phyloP scores from a whole-genome alignment of 225 moss, liverwort and hornwort genomes.

The Physcomitrellopsis africana region DNA sequence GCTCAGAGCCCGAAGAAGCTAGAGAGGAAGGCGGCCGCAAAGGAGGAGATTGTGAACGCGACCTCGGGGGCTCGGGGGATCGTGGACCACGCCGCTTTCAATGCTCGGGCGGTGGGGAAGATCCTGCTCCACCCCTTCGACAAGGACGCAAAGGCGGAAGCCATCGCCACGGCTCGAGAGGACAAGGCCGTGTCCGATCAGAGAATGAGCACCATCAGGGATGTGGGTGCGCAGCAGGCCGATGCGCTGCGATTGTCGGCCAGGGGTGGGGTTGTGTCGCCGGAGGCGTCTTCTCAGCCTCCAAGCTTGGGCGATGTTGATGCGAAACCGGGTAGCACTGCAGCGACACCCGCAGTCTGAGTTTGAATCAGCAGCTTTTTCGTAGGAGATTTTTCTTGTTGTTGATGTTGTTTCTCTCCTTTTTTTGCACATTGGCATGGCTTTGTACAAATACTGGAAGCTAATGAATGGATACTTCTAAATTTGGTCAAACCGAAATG shows the following conservation, averaged over 20 bases:
- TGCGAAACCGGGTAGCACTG: not conserved
- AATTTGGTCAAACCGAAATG: too few species aligned
- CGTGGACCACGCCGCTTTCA: slow-evolving; percentile 55
- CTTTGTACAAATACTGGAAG: too few species aligned
- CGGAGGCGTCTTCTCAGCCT: not conserved
- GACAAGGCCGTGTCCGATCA: slow-evolving; percentile 46
- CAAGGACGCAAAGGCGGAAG: slow-evolving; percentile 46
- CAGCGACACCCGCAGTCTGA: not conserved
- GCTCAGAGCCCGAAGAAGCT: slow-evolving; percentile 37
- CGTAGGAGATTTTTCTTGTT: too few species aligned
- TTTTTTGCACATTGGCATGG: too few species aligned
- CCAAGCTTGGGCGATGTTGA: not conserved
- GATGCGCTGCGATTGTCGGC: slow-evolving; percentile 27
- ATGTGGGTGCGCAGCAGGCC: slow-evolving; percentile 57
- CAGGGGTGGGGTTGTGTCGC: not conserved
- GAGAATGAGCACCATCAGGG: slow-evolving; percentile 55
- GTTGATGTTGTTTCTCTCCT: too few species aligned
- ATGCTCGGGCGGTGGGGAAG: slow-evolving; percentile 58
- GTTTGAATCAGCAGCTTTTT: not conserved
- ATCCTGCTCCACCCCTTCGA: slow-evolving; percentile 59
- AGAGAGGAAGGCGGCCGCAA: slow-evolving; percentile 53
- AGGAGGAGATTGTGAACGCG: slow-evolving; percentile 64
- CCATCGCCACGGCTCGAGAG: slow-evolving; percentile 54
- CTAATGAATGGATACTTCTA: too few species aligned
- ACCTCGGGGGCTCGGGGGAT: slow-evolving; percentile 75